These are phyloP conservation scores for slime mould (Dictyostelium discoideum) DNA, from an alignment of 78 protist genomes.

Conservation along the genomic window DNA sequence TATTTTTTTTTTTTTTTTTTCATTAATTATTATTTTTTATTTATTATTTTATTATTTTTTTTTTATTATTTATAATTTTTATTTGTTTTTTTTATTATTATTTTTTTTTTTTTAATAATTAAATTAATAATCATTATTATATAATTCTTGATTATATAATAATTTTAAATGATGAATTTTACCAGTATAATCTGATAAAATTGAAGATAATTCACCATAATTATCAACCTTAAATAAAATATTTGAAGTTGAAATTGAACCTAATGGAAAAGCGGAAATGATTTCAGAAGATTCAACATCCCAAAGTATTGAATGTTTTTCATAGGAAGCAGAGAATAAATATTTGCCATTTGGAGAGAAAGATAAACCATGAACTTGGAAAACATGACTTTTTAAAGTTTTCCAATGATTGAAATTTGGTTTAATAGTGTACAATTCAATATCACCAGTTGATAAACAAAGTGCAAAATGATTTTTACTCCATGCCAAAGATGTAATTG, in stretches of 20 bases:
- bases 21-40: too few species aligned
- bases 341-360: conserved; percentile 48
- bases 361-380: conserved; percentile 24
- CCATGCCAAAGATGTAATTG: conserved; percentile 1
- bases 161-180: conserved; percentile 58
- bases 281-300: conserved; percentile 10
- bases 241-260: conserved; percentile 57
- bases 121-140: not conserved
- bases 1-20: not conserved
- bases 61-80: not conserved
- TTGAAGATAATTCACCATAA: not conserved
- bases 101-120: not conserved
- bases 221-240: conserved; percentile 17
- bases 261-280: conserved; percentile 36
- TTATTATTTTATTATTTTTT: too few species aligned
- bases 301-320: conserved; percentile 63
- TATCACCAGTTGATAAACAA: not conserved
- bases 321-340: conserved; percentile 40
- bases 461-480: conserved; percentile 19
- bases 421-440: conserved; percentile 6
- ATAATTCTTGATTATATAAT: not conserved
- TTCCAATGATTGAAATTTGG: not conserved
- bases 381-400: conserved; percentile 6
- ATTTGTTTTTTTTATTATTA: not conserved
- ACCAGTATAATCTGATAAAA: conserved; percentile 67